Evolutionary conservation across 768 basidiomycete species (phyloP).

Genomic region (Gloeophyllum trabeum): DNA sequence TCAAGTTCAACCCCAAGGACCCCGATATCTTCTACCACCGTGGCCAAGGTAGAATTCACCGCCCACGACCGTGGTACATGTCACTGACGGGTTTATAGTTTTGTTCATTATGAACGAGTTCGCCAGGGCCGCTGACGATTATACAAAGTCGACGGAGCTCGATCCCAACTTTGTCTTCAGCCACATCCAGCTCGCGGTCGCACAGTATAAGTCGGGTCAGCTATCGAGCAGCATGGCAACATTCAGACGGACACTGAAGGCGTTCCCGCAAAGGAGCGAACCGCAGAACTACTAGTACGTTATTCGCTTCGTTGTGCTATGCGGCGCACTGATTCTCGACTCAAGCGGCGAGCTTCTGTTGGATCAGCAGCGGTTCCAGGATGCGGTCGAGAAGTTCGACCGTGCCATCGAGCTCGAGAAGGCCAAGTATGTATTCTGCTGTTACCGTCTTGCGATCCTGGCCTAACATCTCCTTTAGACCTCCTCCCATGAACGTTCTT

Average conservation of each 20-base stretch:
- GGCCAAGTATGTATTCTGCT: constrained; percentile 35
- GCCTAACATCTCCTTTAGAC: constrained; percentile 9
- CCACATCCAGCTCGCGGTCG: constrained; percentile 95
- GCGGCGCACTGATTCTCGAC: constrained; percentile 1
- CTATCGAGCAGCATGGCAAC: constrained; percentile 78
- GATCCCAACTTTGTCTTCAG: constrained; percentile 90
- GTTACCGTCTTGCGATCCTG: too few relatives aligned
- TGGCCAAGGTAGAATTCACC: constrained; percentile 63
- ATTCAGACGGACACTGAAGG: constrained; percentile 75
- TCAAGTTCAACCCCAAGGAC: constrained; percentile 70
- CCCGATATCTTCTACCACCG: constrained; percentile 98
- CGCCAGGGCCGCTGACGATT: constrained; percentile 77
- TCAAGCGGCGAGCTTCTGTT: constrained; percentile 84
- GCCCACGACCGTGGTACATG: constrained; percentile 1
- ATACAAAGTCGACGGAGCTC: constrained; percentile 79
- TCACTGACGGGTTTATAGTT: constrained; percentile 31
- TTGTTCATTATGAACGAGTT: constrained; percentile 94
- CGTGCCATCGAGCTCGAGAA: constrained; percentile 84
- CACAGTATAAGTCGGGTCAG: constrained; percentile 85
- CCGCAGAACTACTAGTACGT: constrained; percentile 92
- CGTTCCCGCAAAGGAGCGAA: constrained; percentile 82
- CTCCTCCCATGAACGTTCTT: constrained; percentile 67
- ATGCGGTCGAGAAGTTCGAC: constrained; percentile 90
- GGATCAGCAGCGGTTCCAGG: constrained; percentile 81
- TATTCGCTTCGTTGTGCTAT: not conserved